Percentiles rank a stretch among this genome's conserved stretches.
Conservation (phyloP, 148 eudicot genomes). For the Dianthus caryophyllus region DNA sequence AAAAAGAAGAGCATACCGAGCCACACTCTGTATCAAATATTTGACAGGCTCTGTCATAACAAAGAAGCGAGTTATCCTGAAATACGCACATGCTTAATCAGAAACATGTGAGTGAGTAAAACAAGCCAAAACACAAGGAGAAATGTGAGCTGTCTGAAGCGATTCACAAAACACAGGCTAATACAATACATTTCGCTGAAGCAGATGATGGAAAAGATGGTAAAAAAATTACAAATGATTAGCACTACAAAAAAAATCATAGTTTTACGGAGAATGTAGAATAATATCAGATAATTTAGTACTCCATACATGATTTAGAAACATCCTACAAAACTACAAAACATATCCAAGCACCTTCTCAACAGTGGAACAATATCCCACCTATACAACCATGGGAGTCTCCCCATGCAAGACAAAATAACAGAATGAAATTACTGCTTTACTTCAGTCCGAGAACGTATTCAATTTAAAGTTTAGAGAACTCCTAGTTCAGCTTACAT, state of each 20-base stretch:
- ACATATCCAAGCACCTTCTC: background rate
- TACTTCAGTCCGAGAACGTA: background rate
- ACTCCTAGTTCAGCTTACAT: background rate
- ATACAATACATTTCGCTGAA: background rate
- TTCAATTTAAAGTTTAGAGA: background rate
- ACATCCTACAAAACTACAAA: no score
- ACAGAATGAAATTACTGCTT: no score
- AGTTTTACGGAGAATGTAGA: background rate
- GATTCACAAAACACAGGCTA: background rate
- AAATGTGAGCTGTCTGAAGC: background rate
- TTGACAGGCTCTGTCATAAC: slow-evolving; percentile 47
- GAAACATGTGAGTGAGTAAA: background rate
- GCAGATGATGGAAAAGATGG: background rate
- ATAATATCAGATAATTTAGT: background rate
- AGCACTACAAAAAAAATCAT: background rate
- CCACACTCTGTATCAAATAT: slow-evolving; percentile 45
- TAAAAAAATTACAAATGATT: background rate
- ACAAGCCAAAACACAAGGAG: background rate
- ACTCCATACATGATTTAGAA: no score
- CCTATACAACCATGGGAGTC: background rate
- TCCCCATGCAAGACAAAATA: background rate
- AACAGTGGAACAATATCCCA: background rate
- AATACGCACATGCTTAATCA: slow-evolving; percentile 19
- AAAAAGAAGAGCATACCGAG: slow-evolving; percentile 40
- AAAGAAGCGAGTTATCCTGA: slow-evolving; percentile 51